A percentile compares a stretch with the other conserved stretches of the same genome.
These are phyloP conservation scores for Suhomyces anneliseae DNA, from an alignment of 1,139 yeast genomes.

Conservation along the genomic window DNA sequence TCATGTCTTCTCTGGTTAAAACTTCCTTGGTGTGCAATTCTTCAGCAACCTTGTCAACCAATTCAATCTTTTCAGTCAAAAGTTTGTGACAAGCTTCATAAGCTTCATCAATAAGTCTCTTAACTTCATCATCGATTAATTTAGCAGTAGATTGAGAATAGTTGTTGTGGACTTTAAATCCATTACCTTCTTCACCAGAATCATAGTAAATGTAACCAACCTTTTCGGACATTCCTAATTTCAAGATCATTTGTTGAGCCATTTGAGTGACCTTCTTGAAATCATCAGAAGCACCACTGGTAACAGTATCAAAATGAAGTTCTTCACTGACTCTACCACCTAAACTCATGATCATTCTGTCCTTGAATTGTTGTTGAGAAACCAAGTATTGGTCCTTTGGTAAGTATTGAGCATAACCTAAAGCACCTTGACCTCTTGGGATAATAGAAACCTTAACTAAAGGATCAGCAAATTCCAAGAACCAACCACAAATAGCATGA, in stretches of 20 bases:
- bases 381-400: slow-evolving; percentile 75
- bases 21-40: slow-evolving; percentile 68
- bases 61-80: slow-evolving; percentile 56
- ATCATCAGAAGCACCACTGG: slow-evolving; percentile 82
- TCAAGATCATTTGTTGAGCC: slow-evolving; percentile 77
- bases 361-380: slow-evolving; percentile 63
- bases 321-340: slow-evolving; percentile 85
- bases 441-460: slow-evolving; percentile 76
- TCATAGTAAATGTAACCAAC: slow-evolving; percentile 61
- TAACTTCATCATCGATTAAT: slow-evolving; percentile 65
- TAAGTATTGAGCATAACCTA: slow-evolving; percentile 80
- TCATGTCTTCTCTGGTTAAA: slow-evolving; percentile 80
- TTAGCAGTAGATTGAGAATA: slow-evolving; percentile 71
- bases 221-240: slow-evolving; percentile 72
- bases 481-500: slow-evolving; percentile 82
- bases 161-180: slow-evolving; percentile 61
- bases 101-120: slow-evolving; percentile 56
- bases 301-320: slow-evolving; percentile 71
- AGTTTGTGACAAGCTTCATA: slow-evolving; percentile 53
- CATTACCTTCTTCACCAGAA: slow-evolving; percentile 44
- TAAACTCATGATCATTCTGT: slow-evolving; percentile 77
- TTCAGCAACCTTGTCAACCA: slow-evolving; percentile 69
- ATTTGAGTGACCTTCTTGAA: slow-evolving; percentile 75
- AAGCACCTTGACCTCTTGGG: slow-evolving; percentile 82
- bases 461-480: slow-evolving; percentile 70